A percentile compares a stretch with the other conserved stretches of the same genome.
phyloP scores from a whole-genome alignment of 805 yeast species.

The Spathaspora arborariae region DNA sequence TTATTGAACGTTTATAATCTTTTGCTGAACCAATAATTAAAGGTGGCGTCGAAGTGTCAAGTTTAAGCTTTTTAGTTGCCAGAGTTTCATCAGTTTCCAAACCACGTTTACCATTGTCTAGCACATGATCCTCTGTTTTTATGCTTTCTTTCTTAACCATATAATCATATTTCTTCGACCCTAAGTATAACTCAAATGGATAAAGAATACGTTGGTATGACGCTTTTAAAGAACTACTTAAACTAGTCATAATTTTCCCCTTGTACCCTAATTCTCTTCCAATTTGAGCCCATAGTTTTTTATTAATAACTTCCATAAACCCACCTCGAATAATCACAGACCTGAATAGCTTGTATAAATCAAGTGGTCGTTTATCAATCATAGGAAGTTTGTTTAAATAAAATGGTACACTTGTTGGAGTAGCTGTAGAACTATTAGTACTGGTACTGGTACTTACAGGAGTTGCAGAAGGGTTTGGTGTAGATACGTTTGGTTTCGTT shows the following conservation, averaged over 20 bases:
- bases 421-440: not conserved
- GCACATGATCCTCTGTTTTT: not conserved
- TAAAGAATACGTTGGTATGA: constrained; percentile 47
- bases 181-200: constrained; percentile 23
- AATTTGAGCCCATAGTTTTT: constrained; percentile 77
- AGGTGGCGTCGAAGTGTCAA: constrained; percentile 19
- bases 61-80: not conserved
- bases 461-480: not conserved
- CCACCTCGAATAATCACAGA: constrained; percentile 69
- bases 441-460: not conserved
- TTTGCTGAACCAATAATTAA: constrained; percentile 43
- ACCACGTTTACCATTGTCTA: not conserved
- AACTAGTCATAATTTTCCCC: constrained; percentile 66
- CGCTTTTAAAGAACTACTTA: constrained; percentile 62
- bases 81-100: not conserved
- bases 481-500: not conserved
- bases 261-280: constrained; percentile 78
- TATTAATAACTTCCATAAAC: constrained; percentile 53
- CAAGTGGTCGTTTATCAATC: constrained; percentile 63
- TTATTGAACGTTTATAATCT: constrained; percentile 44
- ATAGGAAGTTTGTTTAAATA: constrained; percentile 48
- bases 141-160: not conserved
- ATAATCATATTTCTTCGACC: constrained; percentile 3
- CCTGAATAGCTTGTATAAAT: constrained; percentile 54
- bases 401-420: constrained; percentile 15